Percentiles rank a stretch among this genome's conserved stretches.
These are phyloP conservation scores for Aspergillus novoparasiticus DNA, from an alignment of 2,329 filamentous ascomycete species.

Conservation along the genomic window DNA sequence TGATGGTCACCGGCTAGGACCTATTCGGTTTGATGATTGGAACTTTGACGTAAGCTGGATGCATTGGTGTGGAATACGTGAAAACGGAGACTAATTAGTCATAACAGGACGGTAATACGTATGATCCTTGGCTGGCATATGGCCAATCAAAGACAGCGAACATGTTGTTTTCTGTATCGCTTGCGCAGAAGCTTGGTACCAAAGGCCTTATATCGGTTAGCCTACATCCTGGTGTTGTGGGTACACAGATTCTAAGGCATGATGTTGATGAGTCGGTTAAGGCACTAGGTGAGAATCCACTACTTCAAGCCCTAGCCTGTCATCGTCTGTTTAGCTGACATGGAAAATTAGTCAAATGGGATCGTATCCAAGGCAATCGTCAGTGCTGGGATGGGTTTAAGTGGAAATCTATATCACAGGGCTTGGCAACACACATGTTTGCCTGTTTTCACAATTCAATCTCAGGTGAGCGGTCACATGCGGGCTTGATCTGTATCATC, in stretches of 20 bases:
- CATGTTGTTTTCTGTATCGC: conserved; percentile 45
- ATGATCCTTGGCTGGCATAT: conserved; percentile 43
- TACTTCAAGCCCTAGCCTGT: too few species aligned
- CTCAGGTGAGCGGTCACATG: too few species aligned
- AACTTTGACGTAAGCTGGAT: conserved; percentile 38
- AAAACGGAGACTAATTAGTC: too few species aligned
- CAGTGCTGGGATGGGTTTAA: conserved; percentile 23
- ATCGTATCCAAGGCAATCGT: conserved; percentile 20
- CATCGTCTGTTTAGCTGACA: too few species aligned
- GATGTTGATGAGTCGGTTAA: too few species aligned
- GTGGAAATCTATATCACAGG: conserved; percentile 29
- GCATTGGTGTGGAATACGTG: too few species aligned
- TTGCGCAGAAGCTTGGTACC: conserved; percentile 32
- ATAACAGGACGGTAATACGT: conserved; percentile 22
- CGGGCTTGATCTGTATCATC: too few species aligned
- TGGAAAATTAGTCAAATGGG: conserved; percentile 2
- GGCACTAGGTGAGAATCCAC: too few species aligned
- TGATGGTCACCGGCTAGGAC: conserved; percentile 46
- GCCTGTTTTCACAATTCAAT: too few species aligned
- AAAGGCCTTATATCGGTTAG: conserved; percentile 27
- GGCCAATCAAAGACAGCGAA: conserved; percentile 52
- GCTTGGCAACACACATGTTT: conserved; percentile 14
- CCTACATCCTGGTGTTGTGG: conserved; percentile 32
- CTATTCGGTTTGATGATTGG: conserved; percentile 48
- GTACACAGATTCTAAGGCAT: too few species aligned